Evolutionary conservation across 306 rosid species (phyloP).

Genomic region (Malus sylvestris): DNA sequence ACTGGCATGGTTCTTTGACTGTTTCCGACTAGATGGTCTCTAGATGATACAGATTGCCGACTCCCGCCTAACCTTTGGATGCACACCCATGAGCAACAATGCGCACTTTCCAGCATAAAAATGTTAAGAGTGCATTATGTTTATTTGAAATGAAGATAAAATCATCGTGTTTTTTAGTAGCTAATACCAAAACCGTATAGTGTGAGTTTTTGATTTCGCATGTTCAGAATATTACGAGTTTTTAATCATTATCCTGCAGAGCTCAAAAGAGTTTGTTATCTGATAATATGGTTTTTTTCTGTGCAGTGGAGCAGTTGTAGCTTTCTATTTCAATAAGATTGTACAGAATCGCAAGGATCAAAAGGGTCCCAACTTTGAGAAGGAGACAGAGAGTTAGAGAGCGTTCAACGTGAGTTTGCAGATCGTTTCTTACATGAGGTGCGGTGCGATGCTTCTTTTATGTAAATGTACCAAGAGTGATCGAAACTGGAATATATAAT

Average conservation of each 20-base stretch:
- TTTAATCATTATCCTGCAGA: not conserved
- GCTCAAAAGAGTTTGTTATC: not conserved
- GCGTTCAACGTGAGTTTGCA: constrained; percentile 31
- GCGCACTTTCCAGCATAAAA: not conserved
- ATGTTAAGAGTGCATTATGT: not conserved
- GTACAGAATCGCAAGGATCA: constrained; percentile 33
- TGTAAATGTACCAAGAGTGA: not conserved
- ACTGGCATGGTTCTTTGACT: not conserved
- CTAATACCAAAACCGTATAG: not conserved
- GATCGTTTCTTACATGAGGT: not conserved
- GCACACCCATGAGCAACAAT: not conserved
- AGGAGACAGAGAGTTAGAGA: constrained; percentile 35
- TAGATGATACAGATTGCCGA: not conserved
- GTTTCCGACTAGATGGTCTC: not conserved
- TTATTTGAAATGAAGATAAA: not conserved
- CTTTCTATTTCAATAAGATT: constrained; percentile 61
- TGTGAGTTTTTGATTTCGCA: not conserved
- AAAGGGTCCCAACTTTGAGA: constrained; percentile 36
- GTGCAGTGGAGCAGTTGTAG: constrained; percentile 69
- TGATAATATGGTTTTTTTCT: constrained; percentile 13
- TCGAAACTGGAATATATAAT: not conserved
- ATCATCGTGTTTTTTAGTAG: not conserved
- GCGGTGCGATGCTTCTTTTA: not conserved
- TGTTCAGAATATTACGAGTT: not conserved
- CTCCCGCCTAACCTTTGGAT: not conserved